A percentile compares a stretch with the other conserved stretches of the same genome.
phyloP scores from a whole-genome alignment of 345 rosid species.

The Citrus sinensis region DVS_A1.0 CM039167.1:10376001-10376500 shows the following conservation, averaged over 20 bases:
- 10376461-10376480: neutral
- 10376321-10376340: neutral
- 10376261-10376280: neutral
- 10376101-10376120: neutral
- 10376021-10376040: neutral
- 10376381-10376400: too few relatives aligned
- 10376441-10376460: neutral
- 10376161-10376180: neutral
- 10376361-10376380: neutral
- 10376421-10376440: neutral
- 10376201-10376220: neutral
- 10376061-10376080: neutral
- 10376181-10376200: neutral
- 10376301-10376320: neutral
- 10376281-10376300: neutral
- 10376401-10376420: neutral
- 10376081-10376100: neutral
- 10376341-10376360: neutral
- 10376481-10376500: neutral
- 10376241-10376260: neutral
- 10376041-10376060: neutral
- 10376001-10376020: neutral
- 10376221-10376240: neutral
- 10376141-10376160: neutral
- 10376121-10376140: neutral